A percentile compares a stretch with the other conserved stretches of the same genome.
These are phyloP conservation scores for Thermothelomyces thermophilus DNA, from an alignment of 2,329 filamentous ascomycete species.

Conservation along the genomic window DNA sequence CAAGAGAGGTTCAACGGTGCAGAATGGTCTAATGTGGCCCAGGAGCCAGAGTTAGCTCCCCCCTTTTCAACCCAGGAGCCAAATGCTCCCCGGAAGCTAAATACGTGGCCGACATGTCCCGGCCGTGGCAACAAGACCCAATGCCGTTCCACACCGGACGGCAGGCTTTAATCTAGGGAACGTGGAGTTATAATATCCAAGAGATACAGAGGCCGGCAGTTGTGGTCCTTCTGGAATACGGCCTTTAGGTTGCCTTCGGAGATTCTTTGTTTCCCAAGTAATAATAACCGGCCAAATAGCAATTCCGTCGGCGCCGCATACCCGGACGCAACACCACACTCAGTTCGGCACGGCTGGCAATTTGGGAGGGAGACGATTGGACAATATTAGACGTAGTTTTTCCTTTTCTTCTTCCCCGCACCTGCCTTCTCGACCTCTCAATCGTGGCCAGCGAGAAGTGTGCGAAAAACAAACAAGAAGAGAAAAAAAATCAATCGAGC, in stretches of 20 bases:
- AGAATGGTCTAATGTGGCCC: not conserved
- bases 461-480: too few species aligned
- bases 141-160: slow-evolving; percentile 10
- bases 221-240: slow-evolving; percentile 3
- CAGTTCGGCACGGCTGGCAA: slow-evolving; percentile 3
- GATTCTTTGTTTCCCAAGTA: not conserved
- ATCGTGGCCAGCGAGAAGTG: too few species aligned
- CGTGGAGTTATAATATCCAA: slow-evolving; percentile 4
- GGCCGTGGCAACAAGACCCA: slow-evolving; percentile 4
- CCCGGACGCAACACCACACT: not conserved
- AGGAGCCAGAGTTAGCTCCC: not conserved
- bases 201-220: slow-evolving; percentile 10
- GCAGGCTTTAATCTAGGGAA: not conserved
- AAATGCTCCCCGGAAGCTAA: not conserved
- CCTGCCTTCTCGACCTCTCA: not conserved
- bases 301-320: not conserved
- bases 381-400: not conserved
- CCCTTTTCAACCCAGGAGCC: not conserved
- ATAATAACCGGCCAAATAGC: slow-evolving; percentile 6
- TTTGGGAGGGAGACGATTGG: slow-evolving; percentile 15
- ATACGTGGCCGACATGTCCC: slow-evolving; percentile 6
- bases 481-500: too few species aligned
- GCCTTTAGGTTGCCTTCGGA: not conserved
- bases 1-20: too few species aligned
- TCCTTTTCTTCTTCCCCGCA: not conserved